These are phyloP conservation scores for Tubosaeta brunneosetosa DNA, from an alignment of 768 basidiomycete species.

Conservation along the genomic window DNA sequence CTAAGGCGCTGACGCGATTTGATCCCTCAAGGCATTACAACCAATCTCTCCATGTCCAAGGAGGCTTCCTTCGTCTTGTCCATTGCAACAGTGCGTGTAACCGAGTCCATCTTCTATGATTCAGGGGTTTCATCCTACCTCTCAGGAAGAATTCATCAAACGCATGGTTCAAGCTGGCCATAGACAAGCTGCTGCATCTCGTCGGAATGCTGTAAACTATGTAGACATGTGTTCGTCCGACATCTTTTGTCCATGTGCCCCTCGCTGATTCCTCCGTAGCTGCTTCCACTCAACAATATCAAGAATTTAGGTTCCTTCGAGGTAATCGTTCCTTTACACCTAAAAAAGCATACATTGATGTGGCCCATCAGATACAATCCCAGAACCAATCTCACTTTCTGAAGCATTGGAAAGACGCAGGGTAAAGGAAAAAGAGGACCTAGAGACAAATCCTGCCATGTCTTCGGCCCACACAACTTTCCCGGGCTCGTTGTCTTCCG, in stretches of 20 bases:
- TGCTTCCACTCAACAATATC: constrained; percentile 52
- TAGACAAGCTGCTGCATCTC: constrained; percentile 55
- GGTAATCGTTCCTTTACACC: constrained; percentile 35
- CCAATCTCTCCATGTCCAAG: constrained; percentile 64
- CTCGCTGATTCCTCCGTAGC: constrained; percentile 37
- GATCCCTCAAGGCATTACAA: constrained; percentile 45
- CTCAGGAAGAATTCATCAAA: constrained; percentile 83
- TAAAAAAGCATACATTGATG: constrained; percentile 1
- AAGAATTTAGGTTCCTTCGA: constrained; percentile 69
- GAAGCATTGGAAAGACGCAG: constrained; percentile 57
- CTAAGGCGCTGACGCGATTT: constrained; percentile 14
- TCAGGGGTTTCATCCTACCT: constrained; percentile 12
- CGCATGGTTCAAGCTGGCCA: constrained; percentile 67
- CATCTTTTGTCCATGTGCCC: background rate
- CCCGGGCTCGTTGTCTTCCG: constrained; percentile 19
- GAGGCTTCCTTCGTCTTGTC: constrained; percentile 73
- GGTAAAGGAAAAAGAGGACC: constrained; percentile 48
- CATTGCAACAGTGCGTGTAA: constrained; percentile 59
- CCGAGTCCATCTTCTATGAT: background rate
- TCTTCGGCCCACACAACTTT: constrained; percentile 29
- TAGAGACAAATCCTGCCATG: constrained; percentile 58
- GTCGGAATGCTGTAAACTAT: constrained; percentile 58
- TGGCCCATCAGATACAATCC: constrained; percentile 55
- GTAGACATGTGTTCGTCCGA: constrained; percentile 65
- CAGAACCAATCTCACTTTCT: constrained; percentile 51